Evolutionary conservation across 768 basidiomycete genomes (phyloP).

Genomic region (Suillus hirtellus): DNA sequence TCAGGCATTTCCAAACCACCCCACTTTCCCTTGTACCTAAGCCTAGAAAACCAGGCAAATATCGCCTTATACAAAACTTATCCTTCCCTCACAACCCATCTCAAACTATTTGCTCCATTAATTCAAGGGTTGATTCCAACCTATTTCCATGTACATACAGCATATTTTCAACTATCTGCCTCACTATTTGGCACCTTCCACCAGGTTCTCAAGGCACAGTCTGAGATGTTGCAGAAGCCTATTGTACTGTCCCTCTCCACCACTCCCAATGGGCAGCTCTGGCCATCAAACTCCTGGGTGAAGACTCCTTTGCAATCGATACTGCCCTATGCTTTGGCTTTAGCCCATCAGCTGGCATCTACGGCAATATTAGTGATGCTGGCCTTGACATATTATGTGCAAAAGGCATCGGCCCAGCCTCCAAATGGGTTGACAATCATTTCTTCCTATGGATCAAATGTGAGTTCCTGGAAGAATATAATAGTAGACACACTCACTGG

Average conservation of each 20-base stretch:
- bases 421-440: too few relatives aligned
- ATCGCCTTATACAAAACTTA: slow-evolving; percentile 37
- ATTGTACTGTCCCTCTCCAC: slow-evolving; percentile 18
- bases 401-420: too few relatives aligned
- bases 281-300: too few relatives aligned
- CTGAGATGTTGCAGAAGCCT: slow-evolving; percentile 28
- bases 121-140: slow-evolving; percentile 24
- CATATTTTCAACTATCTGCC: slow-evolving; percentile 35
- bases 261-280: too few relatives aligned
- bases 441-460: too few relatives aligned
- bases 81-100: slow-evolving; percentile 27
- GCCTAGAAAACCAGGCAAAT: slow-evolving; percentile 32
- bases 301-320: too few relatives aligned
- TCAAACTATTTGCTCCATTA: slow-evolving; percentile 18
- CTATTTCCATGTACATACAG: slow-evolving; percentile 45
- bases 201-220: slow-evolving; percentile 37
- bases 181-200: slow-evolving; percentile 34
- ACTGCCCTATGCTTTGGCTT: too few relatives aligned
- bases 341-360: too few relatives aligned
- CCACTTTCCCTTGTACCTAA: slow-evolving; percentile 41
- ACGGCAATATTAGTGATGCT: too few relatives aligned
- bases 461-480: too few relatives aligned
- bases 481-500: too few relatives aligned
- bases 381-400: too few relatives aligned
- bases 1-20: slow-evolving; percentile 41